Percentiles rank a stretch among this genome's conserved stretches.
These are phyloP conservation scores for Penicillium samsonianum DNA, from an alignment of 495 filamentous ascomycete species.

Conservation along the genomic window DNA sequence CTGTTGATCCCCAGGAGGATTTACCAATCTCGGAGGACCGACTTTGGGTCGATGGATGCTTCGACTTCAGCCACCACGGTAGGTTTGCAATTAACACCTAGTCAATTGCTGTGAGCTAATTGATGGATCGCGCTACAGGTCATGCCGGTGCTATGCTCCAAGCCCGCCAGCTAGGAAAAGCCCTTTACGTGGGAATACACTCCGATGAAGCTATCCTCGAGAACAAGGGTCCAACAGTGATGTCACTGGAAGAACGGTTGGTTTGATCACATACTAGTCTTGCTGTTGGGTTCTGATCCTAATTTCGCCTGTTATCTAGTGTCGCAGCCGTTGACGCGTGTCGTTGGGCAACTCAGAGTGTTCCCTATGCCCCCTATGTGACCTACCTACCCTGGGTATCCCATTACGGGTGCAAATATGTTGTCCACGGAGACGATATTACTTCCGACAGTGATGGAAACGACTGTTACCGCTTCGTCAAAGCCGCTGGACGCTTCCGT, in stretches of 20 bases:
- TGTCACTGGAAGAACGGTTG: constrained; percentile 86
- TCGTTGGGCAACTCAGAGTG: constrained; percentile 83
- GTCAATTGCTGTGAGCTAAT: constrained; percentile 9
- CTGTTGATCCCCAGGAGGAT: constrained; percentile 66
- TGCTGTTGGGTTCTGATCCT: constrained; percentile 21
- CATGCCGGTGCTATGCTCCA: constrained; percentile 97
- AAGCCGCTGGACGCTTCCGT: constrained; percentile 84
- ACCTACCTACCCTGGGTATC: constrained; percentile 91
- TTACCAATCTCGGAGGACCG: constrained; percentile 63
- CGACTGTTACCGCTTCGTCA: constrained; percentile 97
- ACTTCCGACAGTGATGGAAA: constrained; percentile 81
- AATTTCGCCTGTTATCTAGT: constrained; percentile 35
- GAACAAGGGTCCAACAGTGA: constrained; percentile 97
- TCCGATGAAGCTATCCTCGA: constrained; percentile 91
- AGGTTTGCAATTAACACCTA: constrained; percentile 17
- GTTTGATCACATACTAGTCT: constrained; percentile 18
- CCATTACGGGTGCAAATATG: constrained; percentile 88
- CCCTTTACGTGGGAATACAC: constrained; percentile 89
- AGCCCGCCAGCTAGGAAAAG: constrained; percentile 79
- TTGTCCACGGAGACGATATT: constrained; percentile 91
- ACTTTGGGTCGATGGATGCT: constrained; percentile 98
- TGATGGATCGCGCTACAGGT: constrained; percentile 49
- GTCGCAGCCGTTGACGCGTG: constrained; percentile 88
- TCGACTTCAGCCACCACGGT: constrained; percentile 98
- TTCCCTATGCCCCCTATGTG: constrained; percentile 91